A percentile compares a stretch with the other conserved stretches of the same genome.
These are phyloP conservation scores for Centaurea solstitialis DNA, from an alignment of 129 eudicot genomes.

Conservation along the genomic window DNA sequence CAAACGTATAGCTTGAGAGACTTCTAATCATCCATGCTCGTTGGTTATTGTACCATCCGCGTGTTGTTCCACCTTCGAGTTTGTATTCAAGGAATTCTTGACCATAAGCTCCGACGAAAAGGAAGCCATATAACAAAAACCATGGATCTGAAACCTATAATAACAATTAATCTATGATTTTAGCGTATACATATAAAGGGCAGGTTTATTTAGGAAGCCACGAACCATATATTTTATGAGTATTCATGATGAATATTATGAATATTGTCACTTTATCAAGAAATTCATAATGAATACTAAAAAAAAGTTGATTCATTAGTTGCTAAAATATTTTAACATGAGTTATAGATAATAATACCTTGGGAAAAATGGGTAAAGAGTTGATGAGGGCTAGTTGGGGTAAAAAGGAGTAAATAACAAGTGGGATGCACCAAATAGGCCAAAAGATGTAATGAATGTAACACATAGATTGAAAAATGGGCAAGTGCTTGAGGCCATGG, in stretches of 20 bases:
- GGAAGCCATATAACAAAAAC: constrained; percentile 39
- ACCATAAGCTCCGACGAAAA: constrained; percentile 50
- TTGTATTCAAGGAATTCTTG: constrained; percentile 55
- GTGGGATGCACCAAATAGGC: constrained; percentile 49
- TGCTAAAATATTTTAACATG: background rate
- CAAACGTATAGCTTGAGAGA: constrained; percentile 42
- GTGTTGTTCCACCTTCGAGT: constrained; percentile 38
- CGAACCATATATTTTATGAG: background rate
- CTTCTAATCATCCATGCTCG: constrained; percentile 60
- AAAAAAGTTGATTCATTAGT: background rate
- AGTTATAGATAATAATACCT: constrained; percentile 30
- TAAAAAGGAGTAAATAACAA: constrained; percentile 42
- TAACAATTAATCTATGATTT: background rate
- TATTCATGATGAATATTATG: no score
- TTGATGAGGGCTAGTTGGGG: constrained; percentile 44
- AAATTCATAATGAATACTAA: background rate
- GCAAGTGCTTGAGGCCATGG: constrained; percentile 26
- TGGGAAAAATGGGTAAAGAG: constrained; percentile 35
- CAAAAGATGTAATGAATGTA: constrained; percentile 42
- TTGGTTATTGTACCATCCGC: constrained; percentile 62
- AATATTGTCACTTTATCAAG: no score
- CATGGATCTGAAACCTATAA: constrained; percentile 48
- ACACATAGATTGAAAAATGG: constrained; percentile 24
- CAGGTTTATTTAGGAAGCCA: background rate
- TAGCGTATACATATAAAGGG: background rate